Percentiles rank a stretch among this genome's conserved stretches.
Conservation (phyloP, 1,284 basidiomycete species). For the Fomitopsis schrenkii region DNA sequence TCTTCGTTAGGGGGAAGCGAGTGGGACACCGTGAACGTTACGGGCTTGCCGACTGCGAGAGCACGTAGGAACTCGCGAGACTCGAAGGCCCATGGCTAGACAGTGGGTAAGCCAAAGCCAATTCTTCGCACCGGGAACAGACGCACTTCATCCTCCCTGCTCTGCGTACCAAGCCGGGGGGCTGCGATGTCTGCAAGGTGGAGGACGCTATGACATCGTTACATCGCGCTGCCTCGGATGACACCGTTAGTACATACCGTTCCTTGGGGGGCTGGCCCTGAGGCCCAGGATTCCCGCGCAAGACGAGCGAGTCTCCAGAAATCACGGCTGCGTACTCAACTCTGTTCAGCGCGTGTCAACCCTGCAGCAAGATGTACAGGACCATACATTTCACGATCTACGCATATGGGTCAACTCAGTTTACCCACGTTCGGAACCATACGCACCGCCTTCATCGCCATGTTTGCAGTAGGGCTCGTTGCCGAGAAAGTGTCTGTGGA, state of each 20-base stretch:
- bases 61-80: slow-evolving; percentile 89
- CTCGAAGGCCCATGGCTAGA: slow-evolving; percentile 85
- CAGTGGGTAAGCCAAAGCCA: neutral
- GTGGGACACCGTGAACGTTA: slow-evolving; percentile 75
- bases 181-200: slow-evolving; percentile 83
- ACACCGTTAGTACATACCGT: slow-evolving; percentile 46
- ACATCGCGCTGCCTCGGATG: slow-evolving; percentile 7
- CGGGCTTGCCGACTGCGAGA: slow-evolving; percentile 85
- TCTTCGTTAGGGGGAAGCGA: slow-evolving; percentile 69
- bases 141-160: slow-evolving; percentile 82
- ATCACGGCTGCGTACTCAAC: slow-evolving; percentile 62
- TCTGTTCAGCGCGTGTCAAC: slow-evolving; percentile 21
- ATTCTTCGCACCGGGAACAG: neutral
- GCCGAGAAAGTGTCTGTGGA: neutral
- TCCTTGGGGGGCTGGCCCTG: slow-evolving; percentile 88
- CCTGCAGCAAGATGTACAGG: slow-evolving; percentile 8
- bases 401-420: neutral
- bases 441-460: slow-evolving; percentile 23
- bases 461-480: slow-evolving; percentile 1
- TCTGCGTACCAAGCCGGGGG: slow-evolving; percentile 76
- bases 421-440: neutral
- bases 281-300: slow-evolving; percentile 72
- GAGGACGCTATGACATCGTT: slow-evolving; percentile 54
- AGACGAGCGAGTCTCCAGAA: slow-evolving; percentile 84
- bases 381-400: slow-evolving; percentile 70